Evolutionary conservation across 1,284 basidiomycete species (phyloP).

Genomic region (Flammula alnicola): DNA sequence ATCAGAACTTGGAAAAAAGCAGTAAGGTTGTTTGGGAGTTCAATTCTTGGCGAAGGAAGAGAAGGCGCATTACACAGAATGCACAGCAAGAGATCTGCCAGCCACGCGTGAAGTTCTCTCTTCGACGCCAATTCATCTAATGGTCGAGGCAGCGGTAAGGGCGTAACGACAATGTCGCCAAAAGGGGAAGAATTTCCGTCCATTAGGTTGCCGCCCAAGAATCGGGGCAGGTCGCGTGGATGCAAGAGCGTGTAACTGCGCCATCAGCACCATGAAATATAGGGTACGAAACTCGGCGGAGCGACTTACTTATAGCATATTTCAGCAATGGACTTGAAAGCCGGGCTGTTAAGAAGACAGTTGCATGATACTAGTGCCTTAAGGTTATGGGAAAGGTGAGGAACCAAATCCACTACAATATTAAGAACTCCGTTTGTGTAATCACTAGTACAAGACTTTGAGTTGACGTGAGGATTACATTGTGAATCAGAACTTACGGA

Average conservation of each 20-base stretch:
- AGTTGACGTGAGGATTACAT: not conserved
- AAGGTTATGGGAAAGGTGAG: not conserved
- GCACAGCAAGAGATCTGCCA: conserved; percentile 8
- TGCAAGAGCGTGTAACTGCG: conserved; percentile 6
- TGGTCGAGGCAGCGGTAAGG: conserved; percentile 5
- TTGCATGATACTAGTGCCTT: not conserved
- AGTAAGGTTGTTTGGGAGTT: conserved; percentile 12
- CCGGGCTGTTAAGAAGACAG: not conserved
- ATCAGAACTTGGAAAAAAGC: conserved; percentile 16
- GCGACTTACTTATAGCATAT: conserved; percentile 8
- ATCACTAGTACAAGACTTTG: conserved; percentile 2
- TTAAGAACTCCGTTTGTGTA: conserved; percentile 10
- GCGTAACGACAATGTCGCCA: not conserved
- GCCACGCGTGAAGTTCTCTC: conserved; percentile 11
- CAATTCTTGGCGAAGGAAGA: not conserved
- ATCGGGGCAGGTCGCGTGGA: not conserved
- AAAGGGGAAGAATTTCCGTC: not conserved
- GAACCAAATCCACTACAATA: conserved; percentile 3
- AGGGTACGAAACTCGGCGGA: not conserved
- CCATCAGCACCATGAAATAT: not conserved
- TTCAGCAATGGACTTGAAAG: not conserved
- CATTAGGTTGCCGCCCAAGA: conserved; percentile 1
- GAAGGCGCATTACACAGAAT: conserved; percentile 1
- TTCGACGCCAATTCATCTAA: conserved; percentile 7
- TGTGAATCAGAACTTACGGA: not conserved